These are phyloP conservation scores for Verticillium longisporum DNA, from an alignment of 2,329 filamentous ascomycete species.

Conservation along the genomic window DNA sequence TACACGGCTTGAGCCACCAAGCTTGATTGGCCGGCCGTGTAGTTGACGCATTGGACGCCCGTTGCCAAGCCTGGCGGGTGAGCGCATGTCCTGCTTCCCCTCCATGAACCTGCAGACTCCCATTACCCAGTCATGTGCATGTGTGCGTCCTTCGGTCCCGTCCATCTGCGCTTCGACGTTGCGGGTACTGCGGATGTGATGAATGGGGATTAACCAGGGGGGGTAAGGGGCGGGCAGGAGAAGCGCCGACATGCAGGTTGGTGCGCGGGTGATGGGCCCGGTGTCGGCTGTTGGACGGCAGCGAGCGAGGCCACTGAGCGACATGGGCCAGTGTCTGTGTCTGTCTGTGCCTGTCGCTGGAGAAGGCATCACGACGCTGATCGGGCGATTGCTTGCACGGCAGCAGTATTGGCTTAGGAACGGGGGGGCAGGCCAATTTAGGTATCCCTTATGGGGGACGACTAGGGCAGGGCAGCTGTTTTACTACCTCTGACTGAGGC, in stretches of 20 bases:
- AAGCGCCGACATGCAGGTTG: neutral
- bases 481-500: no score
- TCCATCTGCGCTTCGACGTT: conserved; percentile 11
- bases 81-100: neutral
- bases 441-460: no score
- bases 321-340: no score
- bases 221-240: neutral
- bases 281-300: neutral
- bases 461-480: no score
- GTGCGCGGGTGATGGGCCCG: neutral
- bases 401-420: neutral
- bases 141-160: neutral
- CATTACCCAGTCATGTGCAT: neutral
- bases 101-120: neutral
- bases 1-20: neutral
- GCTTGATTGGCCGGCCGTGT: no score
- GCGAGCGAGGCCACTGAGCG: neutral
- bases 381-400: neutral
- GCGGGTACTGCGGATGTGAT: conserved; percentile 28
- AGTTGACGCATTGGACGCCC: neutral
- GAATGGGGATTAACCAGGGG: neutral
- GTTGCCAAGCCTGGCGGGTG: neutral
- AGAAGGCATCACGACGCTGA: neutral
- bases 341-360: neutral
- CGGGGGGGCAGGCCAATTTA: no score